A percentile compares a stretch with the other conserved stretches of the same genome.
Evolutionary conservation across 2,329 filamentous ascomycete genomes (phyloP).

Genomic region (Orbilia blumenaviensis): DNA sequence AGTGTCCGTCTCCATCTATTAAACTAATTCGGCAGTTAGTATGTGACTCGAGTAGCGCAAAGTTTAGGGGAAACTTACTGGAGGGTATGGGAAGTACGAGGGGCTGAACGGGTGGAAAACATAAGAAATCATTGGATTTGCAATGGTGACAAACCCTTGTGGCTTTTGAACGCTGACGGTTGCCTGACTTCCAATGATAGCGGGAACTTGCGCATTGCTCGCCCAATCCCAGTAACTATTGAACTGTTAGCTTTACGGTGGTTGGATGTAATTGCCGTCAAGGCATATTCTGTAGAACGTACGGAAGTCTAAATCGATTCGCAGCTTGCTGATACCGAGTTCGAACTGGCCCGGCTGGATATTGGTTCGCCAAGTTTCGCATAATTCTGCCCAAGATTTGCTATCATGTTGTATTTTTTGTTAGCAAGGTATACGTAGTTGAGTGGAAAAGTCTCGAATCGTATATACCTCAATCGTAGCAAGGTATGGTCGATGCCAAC

Average conservation of each 20-base stretch:
- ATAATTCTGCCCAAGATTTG: slow-evolving; percentile 48
- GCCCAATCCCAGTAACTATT: slow-evolving; percentile 52
- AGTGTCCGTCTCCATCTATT: slow-evolving; percentile 27
- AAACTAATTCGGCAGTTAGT: slow-evolving; percentile 30
- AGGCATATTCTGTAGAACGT: background rate
- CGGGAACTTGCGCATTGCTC: slow-evolving; percentile 31
- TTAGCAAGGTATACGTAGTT: background rate
- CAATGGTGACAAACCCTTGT: slow-evolving; percentile 42
- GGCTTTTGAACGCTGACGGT: slow-evolving; percentile 43
- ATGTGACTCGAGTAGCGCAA: background rate
- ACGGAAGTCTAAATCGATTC: slow-evolving; percentile 47
- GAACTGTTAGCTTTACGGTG: background rate
- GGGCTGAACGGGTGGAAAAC: slow-evolving; percentile 38
- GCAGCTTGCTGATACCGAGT: slow-evolving; percentile 40
- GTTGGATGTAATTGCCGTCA: too few species aligned
- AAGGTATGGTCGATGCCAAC: slow-evolving; percentile 48
- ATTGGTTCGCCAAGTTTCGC: slow-evolving; percentile 33
- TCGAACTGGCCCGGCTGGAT: slow-evolving; percentile 8
- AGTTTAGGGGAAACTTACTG: slow-evolving; percentile 12
- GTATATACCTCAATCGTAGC: slow-evolving; percentile 41
- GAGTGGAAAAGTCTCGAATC: background rate
- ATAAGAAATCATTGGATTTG: slow-evolving; percentile 38
- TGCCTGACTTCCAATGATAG: slow-evolving; percentile 14
- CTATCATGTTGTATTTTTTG: background rate
- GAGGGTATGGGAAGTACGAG: slow-evolving; percentile 27